phyloP scores from a whole-genome alignment of 2,329 filamentous ascomycete genomes.

The Pestalotiopsis sp. region DNA sequence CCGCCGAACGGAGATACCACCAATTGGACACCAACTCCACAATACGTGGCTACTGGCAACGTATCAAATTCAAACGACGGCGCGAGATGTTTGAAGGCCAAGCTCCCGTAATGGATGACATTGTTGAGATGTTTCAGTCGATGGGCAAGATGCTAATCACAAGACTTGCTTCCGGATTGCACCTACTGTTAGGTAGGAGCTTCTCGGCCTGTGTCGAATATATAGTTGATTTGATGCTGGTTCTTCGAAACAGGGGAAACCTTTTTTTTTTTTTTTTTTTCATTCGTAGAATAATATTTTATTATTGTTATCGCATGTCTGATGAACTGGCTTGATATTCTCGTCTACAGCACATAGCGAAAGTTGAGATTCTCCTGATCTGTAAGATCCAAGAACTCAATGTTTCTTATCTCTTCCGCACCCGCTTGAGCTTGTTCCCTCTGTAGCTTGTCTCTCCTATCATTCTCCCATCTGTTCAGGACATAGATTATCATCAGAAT shows the following conservation, averaged over 20 bases:
- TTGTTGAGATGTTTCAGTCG: too few relatives aligned
- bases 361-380: constrained; percentile 10
- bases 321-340: too few relatives aligned
- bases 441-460: neutral
- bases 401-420: neutral
- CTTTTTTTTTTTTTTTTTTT: too few relatives aligned
- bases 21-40: neutral
- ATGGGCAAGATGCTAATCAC: too few relatives aligned
- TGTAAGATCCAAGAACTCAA: constrained; percentile 12
- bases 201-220: too few relatives aligned
- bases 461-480: constrained; percentile 9
- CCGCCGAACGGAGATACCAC: neutral
- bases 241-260: too few relatives aligned
- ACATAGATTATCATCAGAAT: neutral
- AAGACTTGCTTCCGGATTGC: too few relatives aligned
- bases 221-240: too few relatives aligned
- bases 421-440: neutral
- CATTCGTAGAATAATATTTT: too few relatives aligned
- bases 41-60: neutral
- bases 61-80: neutral
- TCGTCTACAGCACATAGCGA: neutral
- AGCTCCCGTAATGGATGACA: too few relatives aligned
- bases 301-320: too few relatives aligned
- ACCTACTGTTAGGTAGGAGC: too few relatives aligned
- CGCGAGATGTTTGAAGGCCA: neutral